Evolutionary conservation across 179 eudicot genomes (phyloP).

Genomic region (Sideroxylon spinosum): DNA sequence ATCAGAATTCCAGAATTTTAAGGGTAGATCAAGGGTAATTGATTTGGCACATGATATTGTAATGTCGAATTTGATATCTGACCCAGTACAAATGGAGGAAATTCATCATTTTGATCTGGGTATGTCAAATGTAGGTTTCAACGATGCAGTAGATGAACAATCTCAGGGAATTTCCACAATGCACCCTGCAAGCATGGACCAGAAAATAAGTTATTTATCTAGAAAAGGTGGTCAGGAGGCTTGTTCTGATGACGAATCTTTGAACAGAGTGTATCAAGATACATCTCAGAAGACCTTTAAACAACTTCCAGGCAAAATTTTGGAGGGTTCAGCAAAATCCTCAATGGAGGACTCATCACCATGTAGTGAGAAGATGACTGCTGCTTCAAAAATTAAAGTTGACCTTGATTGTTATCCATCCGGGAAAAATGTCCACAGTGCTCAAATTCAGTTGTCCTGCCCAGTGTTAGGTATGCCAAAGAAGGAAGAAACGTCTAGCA

Average conservation of each 20-base stretch:
- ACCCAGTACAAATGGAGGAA: slow-evolving; percentile 21
- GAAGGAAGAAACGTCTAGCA: slow-evolving; percentile 24
- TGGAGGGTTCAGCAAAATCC: slow-evolving; percentile 14
- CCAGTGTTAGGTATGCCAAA: slow-evolving; percentile 12
- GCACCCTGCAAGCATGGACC: slow-evolving; percentile 1
- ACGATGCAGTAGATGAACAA: slow-evolving; percentile 15
- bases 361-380: slow-evolving; percentile 10
- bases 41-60: slow-evolving; percentile 14
- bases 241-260: slow-evolving; percentile 3
- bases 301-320: slow-evolving; percentile 4
- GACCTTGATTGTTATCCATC: no score
- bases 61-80: slow-evolving; percentile 17
- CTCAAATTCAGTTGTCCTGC: no score
- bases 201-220: slow-evolving; percentile 5
- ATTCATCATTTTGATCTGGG: slow-evolving; percentile 13
- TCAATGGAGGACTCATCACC: neutral
- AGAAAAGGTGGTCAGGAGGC: neutral
- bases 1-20: slow-evolving; percentile 5
- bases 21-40: slow-evolving; percentile 23
- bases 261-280: slow-evolving; percentile 11
- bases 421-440: no score
- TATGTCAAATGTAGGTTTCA: slow-evolving; percentile 17
- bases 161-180: slow-evolving; percentile 15
- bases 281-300: neutral
- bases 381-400: neutral